Conservation (phyloP, 176 grass and related monocot genomes). For the Chloris gayana region DNA sequence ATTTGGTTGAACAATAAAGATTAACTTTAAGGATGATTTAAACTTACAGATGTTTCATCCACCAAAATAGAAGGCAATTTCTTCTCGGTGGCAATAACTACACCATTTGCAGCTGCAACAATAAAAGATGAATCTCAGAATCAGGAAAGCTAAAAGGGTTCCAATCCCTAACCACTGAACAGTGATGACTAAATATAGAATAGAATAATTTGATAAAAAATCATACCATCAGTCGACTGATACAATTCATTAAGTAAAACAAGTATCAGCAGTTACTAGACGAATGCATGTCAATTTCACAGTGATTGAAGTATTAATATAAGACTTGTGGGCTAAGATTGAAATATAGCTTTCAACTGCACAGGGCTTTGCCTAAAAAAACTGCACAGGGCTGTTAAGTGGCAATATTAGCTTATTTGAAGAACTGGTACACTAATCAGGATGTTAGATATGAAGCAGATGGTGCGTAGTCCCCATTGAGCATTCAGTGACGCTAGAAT, state of each 20-base stretch:
- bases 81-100: slow-evolving; percentile 83
- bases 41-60: slow-evolving; percentile 81
- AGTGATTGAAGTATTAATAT: background rate
- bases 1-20: background rate
- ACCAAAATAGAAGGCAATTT: slow-evolving; percentile 85
- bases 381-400: background rate
- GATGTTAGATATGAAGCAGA: background rate
- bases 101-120: slow-evolving; percentile 76
- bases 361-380: too few relatives aligned
- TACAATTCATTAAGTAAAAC: slow-evolving; percentile 8
- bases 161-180: background rate
- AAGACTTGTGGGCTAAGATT: background rate
- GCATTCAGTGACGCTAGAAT: slow-evolving; percentile 3
- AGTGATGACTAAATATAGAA: background rate
- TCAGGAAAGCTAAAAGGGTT: slow-evolving; percentile 22
- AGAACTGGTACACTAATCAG: background rate
- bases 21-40: background rate
- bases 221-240: background rate
- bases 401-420: slow-evolving; percentile 4
- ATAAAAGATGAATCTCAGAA: slow-evolving; percentile 26
- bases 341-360: slow-evolving; percentile 16
- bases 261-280: background rate
- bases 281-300: slow-evolving; percentile 45
- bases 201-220: slow-evolving; percentile 16
- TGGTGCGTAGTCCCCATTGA: background rate